Evolutionary conservation across 2,329 filamentous ascomycete species (phyloP), one percentile per base, ranked within the genome.

Genomic region (Venturiaceae sp.): DNA sequence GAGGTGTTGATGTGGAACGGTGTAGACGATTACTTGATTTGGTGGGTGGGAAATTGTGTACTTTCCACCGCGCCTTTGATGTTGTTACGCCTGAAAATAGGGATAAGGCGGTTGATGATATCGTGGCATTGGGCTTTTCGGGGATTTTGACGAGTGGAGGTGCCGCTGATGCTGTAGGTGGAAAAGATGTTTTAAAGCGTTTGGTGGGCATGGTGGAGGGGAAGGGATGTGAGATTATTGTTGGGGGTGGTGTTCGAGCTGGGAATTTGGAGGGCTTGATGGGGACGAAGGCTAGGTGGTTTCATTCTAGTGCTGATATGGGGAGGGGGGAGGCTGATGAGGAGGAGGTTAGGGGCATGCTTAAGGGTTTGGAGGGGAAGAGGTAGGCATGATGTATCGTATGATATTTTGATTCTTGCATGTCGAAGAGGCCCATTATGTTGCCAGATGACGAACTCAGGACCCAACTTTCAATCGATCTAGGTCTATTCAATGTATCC

Each of bases 111-210:
- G 63, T 75, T 9, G 65, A 72, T 8, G 67, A 67, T 19, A 66
- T 79, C n/a, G 64, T 74, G 0, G 59, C 54, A 1, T 73, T 74
- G 57, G 78, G 79, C 1, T 82, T 81, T 63, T 59, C 57, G 8
- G 64, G 69, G 1, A 70, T 83, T 11, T 67, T 83, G 23, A 81
- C 77, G 3, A 79, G 76, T 52, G 80, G 80, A 1, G 68, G 76
- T 7, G 47, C 63, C 60, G 39, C 63, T 11, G 67, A 64, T 26
- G 73, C 74, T 50, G 55, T 68, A 39, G 62, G 70, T 32, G 75
- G 76, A 2, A 58, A 66, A 1, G 66, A 68, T 2, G 60, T 57
- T 44, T 65, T 80, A 3, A 60, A 55, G n/a, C 46, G 62, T 41
- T 60, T 75, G 30, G 44, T 41, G 11, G n/a, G 44, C 30, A 33